Base-by-base conservation (phyloP, 768 basidiomycete species). In the Tulasnella sp. region DNA sequence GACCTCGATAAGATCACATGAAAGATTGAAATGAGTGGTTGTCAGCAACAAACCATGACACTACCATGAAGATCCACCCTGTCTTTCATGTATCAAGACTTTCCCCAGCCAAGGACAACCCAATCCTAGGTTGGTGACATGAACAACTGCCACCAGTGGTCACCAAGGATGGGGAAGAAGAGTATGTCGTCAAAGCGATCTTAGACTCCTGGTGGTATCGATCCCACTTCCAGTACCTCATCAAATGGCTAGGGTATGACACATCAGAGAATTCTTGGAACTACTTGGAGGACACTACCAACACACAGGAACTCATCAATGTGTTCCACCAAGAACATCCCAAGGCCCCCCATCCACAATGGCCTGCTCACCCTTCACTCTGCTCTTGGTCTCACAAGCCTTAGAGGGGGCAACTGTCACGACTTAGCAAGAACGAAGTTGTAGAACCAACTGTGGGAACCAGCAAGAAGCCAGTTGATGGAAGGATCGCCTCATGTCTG, bases 241-340 rank as follows among this genome's bases (percentile, higher is more conserved):
- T 73, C 7, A 65, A 67, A n/a, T 73, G 70, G 68, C 68, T 67
- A 23, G 69, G 65, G 0, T 55, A 10, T 41, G 65, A 44, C 26
- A 47, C 50, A 8, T 45, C 58, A 21, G 64, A 71, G 58, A 41
- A 56, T 19, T 21, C 63, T 0, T 67, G 67, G 51, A 65, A 44
- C 29, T n/a, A 26, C 27, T 19, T 19, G 13, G n/a, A 38, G n/a
- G 19, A 56, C 30, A 23, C 24, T 3, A 4, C 27, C 27, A 42
- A 49, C 4, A 8, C 42, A 4, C 23, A 61, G 3, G n/a, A 42
- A 8, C 13, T 56, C 0, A 23, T 66, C 1, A 49, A 63, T 2
- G 26, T 7, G 2, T 66, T 65, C 45, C 58, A 68, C 54, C 1
- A 13, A 9, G 13, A 49, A 17, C 56, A 64, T 42, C 34, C 34